phyloP scores from a whole-genome alignment of 2,329 filamentous ascomycete genomes.

The Aspergillus quadrilineatus region DNA sequence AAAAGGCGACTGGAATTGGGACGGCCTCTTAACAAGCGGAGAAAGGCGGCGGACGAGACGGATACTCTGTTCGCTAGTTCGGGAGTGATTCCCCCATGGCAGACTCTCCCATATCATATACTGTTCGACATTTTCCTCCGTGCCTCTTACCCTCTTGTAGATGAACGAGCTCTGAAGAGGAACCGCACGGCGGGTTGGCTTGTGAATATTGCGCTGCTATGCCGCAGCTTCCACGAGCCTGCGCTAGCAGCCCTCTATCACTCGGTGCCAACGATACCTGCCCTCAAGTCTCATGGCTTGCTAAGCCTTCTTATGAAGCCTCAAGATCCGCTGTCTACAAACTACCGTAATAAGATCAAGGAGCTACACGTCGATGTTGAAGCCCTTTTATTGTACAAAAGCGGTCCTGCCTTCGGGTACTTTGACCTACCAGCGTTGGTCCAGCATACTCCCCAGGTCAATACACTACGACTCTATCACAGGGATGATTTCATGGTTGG shows the following conservation, averaged over 20 bases:
- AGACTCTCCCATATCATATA: slow-evolving; percentile 65
- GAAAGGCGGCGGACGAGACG: slow-evolving; percentile 22
- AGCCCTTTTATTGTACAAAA: slow-evolving; percentile 54
- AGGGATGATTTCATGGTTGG: slow-evolving; percentile 55
- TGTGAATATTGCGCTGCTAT: slow-evolving; percentile 61
- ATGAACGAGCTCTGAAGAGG: slow-evolving; percentile 30
- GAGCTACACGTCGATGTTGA: slow-evolving; percentile 68
- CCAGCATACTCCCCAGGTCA: slow-evolving; percentile 63
- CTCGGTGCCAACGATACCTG: slow-evolving; percentile 62
- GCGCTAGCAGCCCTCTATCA: slow-evolving; percentile 71
- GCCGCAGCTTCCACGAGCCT: slow-evolving; percentile 67
- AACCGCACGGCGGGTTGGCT: slow-evolving; percentile 56
- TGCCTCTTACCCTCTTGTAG: slow-evolving; percentile 59
- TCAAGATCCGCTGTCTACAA: slow-evolving; percentile 51
- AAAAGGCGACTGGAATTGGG: slow-evolving; percentile 22
- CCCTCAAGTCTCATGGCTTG: slow-evolving; percentile 50
- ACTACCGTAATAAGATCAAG: slow-evolving; percentile 71
- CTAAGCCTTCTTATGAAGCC: slow-evolving; percentile 57
- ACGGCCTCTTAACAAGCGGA: slow-evolving; percentile 27
- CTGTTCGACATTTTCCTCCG: slow-evolving; percentile 69
- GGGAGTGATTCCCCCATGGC: slow-evolving; percentile 56
- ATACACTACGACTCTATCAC: slow-evolving; percentile 70
- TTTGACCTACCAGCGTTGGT: slow-evolving; percentile 61
- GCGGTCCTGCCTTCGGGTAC: slow-evolving; percentile 53
- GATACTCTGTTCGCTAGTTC: slow-evolving; percentile 22